Conservation (phyloP, 371 early-diverging fungal genomes). For the Rozella allomycis region DNA sequence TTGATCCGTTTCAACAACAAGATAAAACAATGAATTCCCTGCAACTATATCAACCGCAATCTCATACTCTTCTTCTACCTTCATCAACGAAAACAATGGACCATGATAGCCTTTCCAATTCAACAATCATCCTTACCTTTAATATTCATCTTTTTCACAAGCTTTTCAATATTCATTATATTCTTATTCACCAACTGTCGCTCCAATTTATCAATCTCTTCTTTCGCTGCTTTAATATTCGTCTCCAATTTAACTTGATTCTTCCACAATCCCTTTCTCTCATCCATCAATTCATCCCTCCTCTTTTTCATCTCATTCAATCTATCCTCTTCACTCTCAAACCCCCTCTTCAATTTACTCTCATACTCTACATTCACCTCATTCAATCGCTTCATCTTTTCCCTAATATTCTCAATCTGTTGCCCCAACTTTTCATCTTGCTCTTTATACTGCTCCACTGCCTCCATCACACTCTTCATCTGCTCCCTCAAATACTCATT, state of each 20-base stretch:
- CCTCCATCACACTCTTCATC: too few species aligned
- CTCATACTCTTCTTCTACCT: constrained; percentile 9
- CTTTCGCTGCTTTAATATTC: constrained; percentile 34
- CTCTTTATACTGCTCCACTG: too few species aligned
- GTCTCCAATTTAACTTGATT: constrained; percentile 59
- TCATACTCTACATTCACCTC: too few species aligned
- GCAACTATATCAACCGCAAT: constrained; percentile 9
- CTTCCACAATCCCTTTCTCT: constrained; percentile 70
- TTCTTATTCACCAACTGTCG: constrained; percentile 51
- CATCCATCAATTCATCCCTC: constrained; percentile 41
- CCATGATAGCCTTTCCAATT: too few species aligned
- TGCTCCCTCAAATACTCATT: too few species aligned
- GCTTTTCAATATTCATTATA: constrained; percentile 40
- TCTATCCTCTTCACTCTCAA: background rate
- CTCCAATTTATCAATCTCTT: constrained; percentile 54
- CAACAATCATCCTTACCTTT: constrained; percentile 66
- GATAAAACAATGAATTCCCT: constrained; percentile 59
- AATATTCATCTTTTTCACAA: constrained; percentile 36
- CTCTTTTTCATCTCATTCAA: constrained; percentile 12
- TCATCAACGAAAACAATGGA: constrained; percentile 10
- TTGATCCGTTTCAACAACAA: constrained; percentile 86
- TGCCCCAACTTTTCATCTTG: too few species aligned
- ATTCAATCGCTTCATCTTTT: too few species aligned
- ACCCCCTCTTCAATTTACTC: too few species aligned
- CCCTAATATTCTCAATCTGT: too few species aligned